phyloP scores from a whole-genome alignment of 495 filamentous ascomycete species.

The Pseudevernia furfuracea region DNA sequence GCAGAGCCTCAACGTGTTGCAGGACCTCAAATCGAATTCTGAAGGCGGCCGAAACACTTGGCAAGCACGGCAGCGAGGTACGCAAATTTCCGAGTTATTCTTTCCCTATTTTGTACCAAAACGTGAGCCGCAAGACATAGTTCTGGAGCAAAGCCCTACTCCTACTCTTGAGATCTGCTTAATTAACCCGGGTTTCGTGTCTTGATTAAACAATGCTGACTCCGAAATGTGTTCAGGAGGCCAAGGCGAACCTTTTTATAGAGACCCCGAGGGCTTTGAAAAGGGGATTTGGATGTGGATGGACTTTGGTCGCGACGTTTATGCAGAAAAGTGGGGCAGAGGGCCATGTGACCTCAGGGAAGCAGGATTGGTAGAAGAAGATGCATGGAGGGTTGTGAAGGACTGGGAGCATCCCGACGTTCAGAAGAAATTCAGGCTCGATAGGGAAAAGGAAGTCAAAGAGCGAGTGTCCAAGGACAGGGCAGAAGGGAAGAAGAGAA shows the following conservation, averaged over 20 bases:
- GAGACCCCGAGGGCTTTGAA: conserved; percentile 46
- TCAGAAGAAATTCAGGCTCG: conserved; percentile 12
- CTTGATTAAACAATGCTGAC: no score
- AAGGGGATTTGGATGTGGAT: conserved; percentile 46
- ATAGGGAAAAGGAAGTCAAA: conserved; percentile 15
- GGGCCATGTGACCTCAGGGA: conserved; percentile 42
- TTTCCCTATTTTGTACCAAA: no score
- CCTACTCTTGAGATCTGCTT: no score
- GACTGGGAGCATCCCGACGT: conserved; percentile 23
- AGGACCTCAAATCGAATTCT: conserved; percentile 30
- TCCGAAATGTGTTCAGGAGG: no score
- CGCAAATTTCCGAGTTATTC: no score
- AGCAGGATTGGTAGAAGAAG: conserved; percentile 36
- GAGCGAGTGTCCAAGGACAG: conserved; percentile 18
- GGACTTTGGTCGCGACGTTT: conserved; percentile 45
- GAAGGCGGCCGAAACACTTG: conserved; percentile 48
- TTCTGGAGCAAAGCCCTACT: no score
- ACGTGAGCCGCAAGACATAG: no score
- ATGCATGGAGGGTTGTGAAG: conserved; percentile 39
- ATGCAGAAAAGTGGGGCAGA: conserved; percentile 51
- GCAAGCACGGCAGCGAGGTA: conserved; percentile 48
- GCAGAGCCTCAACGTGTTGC: conserved; percentile 37
- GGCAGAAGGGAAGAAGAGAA: conserved; percentile 30
- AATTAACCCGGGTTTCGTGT: no score
- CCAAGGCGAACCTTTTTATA: conserved; percentile 53